Percentiles rank a stretch among this genome's conserved stretches.
These are phyloP conservation scores for Xylariomycetidae sp. DNA, from an alignment of 2,329 filamentous ascomycete genomes.

Conservation along the genomic window DNA sequence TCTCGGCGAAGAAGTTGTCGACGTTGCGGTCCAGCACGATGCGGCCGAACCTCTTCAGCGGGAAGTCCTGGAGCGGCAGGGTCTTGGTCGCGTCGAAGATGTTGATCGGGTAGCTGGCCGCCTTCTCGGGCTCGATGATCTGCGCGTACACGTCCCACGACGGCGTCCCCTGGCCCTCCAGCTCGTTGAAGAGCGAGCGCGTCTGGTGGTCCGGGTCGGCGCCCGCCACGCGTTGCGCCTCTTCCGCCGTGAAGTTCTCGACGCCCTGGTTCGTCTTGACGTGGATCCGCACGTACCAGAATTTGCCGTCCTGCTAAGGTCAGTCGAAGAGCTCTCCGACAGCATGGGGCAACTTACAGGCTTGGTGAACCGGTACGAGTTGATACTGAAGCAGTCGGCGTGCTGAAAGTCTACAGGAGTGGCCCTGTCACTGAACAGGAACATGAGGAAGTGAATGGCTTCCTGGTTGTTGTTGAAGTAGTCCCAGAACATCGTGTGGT, in stretches of 20 bases:
- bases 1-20: constrained; percentile 29
- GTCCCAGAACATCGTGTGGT: constrained; percentile 21
- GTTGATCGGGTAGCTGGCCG: constrained; percentile 39
- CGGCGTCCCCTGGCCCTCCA: constrained; percentile 40
- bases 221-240: constrained; percentile 30
- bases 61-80: constrained; percentile 45
- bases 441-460: constrained; percentile 44
- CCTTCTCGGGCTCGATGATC: constrained; percentile 45
- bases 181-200: constrained; percentile 30
- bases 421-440: constrained; percentile 43
- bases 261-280: constrained; percentile 41
- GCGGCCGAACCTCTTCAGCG: constrained; percentile 41
- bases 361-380: constrained; percentile 42
- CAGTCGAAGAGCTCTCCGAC: neutral
- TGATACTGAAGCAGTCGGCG: constrained; percentile 40
- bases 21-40: constrained; percentile 44
- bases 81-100: constrained; percentile 53
- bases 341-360: constrained; percentile 13
- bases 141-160: constrained; percentile 49
- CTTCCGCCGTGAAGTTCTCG: constrained; percentile 34
- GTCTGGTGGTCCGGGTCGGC: constrained; percentile 46
- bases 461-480: constrained; percentile 35
- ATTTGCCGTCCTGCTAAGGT: constrained; percentile 21
- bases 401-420: constrained; percentile 40
- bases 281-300: constrained; percentile 26